phyloP scores from a whole-genome alignment of 179 eudicot species.

The Beta corolliflora region DNA sequence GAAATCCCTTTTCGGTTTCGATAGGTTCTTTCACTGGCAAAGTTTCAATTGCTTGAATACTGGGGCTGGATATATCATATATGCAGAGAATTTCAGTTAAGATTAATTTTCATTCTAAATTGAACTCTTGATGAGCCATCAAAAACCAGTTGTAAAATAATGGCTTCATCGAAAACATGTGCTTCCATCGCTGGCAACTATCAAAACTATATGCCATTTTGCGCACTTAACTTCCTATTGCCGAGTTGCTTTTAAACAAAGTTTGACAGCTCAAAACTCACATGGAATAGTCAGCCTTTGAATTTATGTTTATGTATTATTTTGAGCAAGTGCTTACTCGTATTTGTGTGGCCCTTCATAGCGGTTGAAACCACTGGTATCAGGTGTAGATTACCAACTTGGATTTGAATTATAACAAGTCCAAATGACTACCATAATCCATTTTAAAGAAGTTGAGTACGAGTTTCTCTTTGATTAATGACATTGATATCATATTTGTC shows the following conservation, averaged over 20 bases:
- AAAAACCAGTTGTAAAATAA: not conserved
- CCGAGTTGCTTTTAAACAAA: not conserved
- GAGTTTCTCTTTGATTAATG: too few relatives aligned
- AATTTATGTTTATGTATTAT: not conserved
- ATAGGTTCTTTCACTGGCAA: not conserved
- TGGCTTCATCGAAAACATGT: not conserved
- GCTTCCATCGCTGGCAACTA: not conserved
- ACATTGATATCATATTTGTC: too few relatives aligned
- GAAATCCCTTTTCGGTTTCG: not conserved
- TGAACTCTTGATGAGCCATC: not conserved
- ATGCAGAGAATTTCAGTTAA: not conserved
- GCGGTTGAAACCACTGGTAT: not conserved
- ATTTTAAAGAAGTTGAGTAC: not conserved
- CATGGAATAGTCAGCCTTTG: not conserved
- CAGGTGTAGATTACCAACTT: not conserved
- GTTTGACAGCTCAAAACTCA: not conserved
- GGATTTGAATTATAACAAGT: not conserved
- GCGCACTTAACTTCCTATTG: not conserved
- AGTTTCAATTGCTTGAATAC: not conserved
- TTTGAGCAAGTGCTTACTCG: not conserved
- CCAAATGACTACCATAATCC: not conserved
- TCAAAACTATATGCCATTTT: not conserved
- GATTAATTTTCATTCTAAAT: not conserved
- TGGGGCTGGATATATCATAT: not conserved
- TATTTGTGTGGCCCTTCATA: slow-evolving; percentile 1